Base-by-base conservation (phyloP, 1,139 yeast species). In the Lodderomyces pseudojiufengensis region DNA sequence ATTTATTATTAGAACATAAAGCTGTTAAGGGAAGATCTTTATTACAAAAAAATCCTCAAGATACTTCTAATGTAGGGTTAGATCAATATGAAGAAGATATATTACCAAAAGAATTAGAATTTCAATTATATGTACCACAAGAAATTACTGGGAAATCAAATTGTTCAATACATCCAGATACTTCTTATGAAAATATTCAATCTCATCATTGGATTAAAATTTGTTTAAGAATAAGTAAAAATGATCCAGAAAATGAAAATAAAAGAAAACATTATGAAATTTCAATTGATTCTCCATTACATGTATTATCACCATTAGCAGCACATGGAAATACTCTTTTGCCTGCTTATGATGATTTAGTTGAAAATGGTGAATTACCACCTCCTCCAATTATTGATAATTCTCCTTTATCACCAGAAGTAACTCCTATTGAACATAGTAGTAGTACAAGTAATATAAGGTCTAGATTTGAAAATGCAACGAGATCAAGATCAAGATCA, bases 151-250 rank as follows among this genome's bases (percentile, higher is more conserved):
- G 72, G 39, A 63, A 72, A 50, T 60, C 62, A 42, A 54, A 61
- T 35, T 59, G 57, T 32, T 48, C 49, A 16, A 59, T 88, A 30
- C 95, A 85, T 51, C 95, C 96, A 2, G 92, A 90, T 57, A 85
- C 96, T 1, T 77, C 87, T 2, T 81, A 73, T 48, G 76, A 75
- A 24, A 78, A 79, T 48, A 85, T 92, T 45, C 86, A 86, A 57
- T 73, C 90, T 6, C 92, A 85, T 50, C 98, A 92, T 61, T 90
- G 97, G 97, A 78, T 92, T 49, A 92, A 90, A 58, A 75, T 92
- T 10, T 82, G 94, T 43, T 61, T 92, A 36, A 66, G 97, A 35
- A 68, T 92, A 21, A 84, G 95, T 10, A 77, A 75, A 46, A 55
- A 68, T 9, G 79, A 81, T 37, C 73, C 80, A 0, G 76, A 70